Evolutionary conservation across 768 basidiomycete genomes (phyloP), one percentile per base, ranked within the genome.

Genomic region (Suillus subluteus): DNA sequence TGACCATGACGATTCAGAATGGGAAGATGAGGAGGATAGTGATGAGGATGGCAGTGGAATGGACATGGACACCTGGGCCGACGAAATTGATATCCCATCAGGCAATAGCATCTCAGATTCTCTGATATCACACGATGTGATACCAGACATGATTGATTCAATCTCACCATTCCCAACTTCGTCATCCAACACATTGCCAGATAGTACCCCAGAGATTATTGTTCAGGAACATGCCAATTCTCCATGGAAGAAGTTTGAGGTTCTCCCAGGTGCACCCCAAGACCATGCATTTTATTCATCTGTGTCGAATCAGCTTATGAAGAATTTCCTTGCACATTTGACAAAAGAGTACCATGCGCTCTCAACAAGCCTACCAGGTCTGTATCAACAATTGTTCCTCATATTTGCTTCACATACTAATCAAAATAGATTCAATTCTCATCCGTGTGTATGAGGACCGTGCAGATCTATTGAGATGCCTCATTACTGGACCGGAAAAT

Each of bases 371-470:
- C 77, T 98, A 63, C 96, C 96, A 75, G 94, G 95, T 95, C 66
- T 66, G 83, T 74, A 23, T 6, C 9, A 13, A 73, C n/a, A 18
- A 50, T 41, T 35, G 41, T 46, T 43, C 38, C 6, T 63, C 41
- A 43, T 58, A 13, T 48, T 6, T 21, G 21, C 30, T 64, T 63
- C 18, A 54, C 64, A 12, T 23, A 40, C 66, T 54, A 7, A 69
- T 13, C 26, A 58, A 38, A 37, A 11, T 72, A 92, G 95, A 95
- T 66, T 90, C 91, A 16, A 96, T 98, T 70, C 73, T 97, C 63
- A 92, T 98, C 58, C 88, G 95, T 65, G 91, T 91, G 32, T 98
- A 92, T 74, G 96, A 98, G 76, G 91, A 97, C 75, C 87, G 96
- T 32, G 83, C 88, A 54, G 96, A 98, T 80, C 84, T 98, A 44